Base-by-base conservation (phyloP, 306 rosid genomes). In the Canavalia ensiformis region DNA sequence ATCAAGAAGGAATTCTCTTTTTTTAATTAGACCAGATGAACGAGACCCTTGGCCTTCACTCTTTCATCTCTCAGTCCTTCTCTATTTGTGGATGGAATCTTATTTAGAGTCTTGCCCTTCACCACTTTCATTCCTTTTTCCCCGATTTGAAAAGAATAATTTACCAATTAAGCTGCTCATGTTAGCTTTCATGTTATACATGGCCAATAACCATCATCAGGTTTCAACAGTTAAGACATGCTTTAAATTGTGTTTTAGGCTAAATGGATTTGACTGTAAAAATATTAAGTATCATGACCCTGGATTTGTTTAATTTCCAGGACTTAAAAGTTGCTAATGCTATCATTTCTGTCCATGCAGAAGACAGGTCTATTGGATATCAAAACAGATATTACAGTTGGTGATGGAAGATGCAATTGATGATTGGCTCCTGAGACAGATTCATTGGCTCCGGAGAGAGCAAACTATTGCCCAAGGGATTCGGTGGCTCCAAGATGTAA, bases 301-400 rank as follows among this genome's bases (percentile, higher is more conserved):
- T 68, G 68, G 9, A 9, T 60, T 31, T 84, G 75, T 81, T 86
- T 69, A 60, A 59, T 45, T 75, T 69, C 63, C 37, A 8, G 2
- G 74, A 72, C 50, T 34, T 65, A 7, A 35, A 68, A 75, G 74
- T 73, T 76, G 79, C 80, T 84, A 58, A 77, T 68, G 51, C 44
- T n/a, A 46, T 54, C 56, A 45, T 76, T 46, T 63, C n/a, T 63
- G 62, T 74, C 81, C 25, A 64, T 88, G 85, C 95, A 93, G 99
- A 81, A 83, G 99, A 86, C 99, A 96, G 74, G 99, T 93, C 86
- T 89, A 90, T 87, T 96, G 99, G 99, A 96, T 96, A 81, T 96
- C 99, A 46, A 96, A 96, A 86, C 99, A 96, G 85, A 94, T 96
- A 79, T 76, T 93, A 75, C 99, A 96, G 81, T 84, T 96, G 69